Conservation (phyloP, 1,284 basidiomycete species). For the Pyrrhoderma lamaoense region DNA sequence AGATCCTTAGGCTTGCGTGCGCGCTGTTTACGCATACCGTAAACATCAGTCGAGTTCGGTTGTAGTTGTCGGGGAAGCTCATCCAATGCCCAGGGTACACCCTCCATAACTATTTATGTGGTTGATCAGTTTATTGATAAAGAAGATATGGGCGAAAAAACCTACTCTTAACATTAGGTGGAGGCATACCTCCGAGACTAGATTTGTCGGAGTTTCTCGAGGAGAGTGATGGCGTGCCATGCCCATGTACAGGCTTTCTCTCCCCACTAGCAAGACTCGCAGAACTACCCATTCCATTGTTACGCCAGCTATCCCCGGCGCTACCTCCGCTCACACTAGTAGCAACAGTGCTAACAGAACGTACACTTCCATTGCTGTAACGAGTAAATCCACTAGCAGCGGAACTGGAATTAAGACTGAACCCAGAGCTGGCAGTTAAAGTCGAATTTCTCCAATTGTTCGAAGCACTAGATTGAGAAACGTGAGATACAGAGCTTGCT, state of each 20-base stretch:
- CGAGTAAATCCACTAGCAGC: slow-evolving; percentile 65
- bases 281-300: slow-evolving; percentile 19
- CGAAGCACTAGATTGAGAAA: slow-evolving; percentile 49
- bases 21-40: slow-evolving; percentile 55
- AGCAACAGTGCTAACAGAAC: slow-evolving; percentile 68
- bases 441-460: slow-evolving; percentile 70
- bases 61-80: slow-evolving; percentile 58
- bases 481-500: slow-evolving; percentile 34
- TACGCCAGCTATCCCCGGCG: slow-evolving; percentile 40
- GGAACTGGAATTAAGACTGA: slow-evolving; percentile 58
- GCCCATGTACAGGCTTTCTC: slow-evolving; percentile 15
- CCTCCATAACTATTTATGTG: slow-evolving; percentile 50
- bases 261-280: slow-evolving; percentile 22
- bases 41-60: slow-evolving; percentile 53
- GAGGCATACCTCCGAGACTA: slow-evolving; percentile 29
- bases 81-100: slow-evolving; percentile 65
- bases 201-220: slow-evolving; percentile 26
- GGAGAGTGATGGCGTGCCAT: slow-evolving; percentile 22
- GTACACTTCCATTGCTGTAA: slow-evolving; percentile 67
- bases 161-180: slow-evolving; percentile 73
- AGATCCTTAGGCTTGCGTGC: slow-evolving; percentile 56
- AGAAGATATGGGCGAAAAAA: slow-evolving; percentile 21
- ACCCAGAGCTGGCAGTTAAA: slow-evolving; percentile 58
- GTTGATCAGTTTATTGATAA: slow-evolving; percentile 1
- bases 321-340: slow-evolving; percentile 60